Evolutionary conservation across 805 yeast species (phyloP), one percentile per base, ranked within the genome.

Genomic region (Saccharomycopsis fibuligera): DNA sequence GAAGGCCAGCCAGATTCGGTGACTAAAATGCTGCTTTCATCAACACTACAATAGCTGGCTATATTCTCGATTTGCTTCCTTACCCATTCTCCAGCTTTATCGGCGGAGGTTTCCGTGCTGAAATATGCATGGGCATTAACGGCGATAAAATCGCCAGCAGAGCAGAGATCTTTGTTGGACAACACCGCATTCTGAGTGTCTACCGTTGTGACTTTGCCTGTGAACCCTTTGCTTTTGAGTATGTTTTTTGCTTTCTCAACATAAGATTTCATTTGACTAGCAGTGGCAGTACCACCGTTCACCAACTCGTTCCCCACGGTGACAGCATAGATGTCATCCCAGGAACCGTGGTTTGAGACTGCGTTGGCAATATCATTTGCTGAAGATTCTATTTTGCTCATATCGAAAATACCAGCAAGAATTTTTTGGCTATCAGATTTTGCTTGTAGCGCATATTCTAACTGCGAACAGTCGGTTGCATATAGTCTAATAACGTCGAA

Each of bases 401-500:
- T 44, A 59, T 53, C 35, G 62, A 61, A 54, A 78, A 86, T 67
- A 44, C 95, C 95, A 31, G 81, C 75, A 63, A 83, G 82, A 36
- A 85, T 56, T 63, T 79, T 71, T 68, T 86, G 95, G 58, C 64
- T 56, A 14, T 74, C 59, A 23, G 69, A 63, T 62, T 82, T 68
- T 43, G 77, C 72, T 22, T 74, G 69, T 60, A 79, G 62, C 29
- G 82, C 81, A 62, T 76, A 76, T 49, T 72, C 74, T 51, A 85
- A 75, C 58, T 83, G 86, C 59, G 72, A 64, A 66, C 95, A 86
- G 71, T 86, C 95, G 45, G 81, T 79, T 33, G 85, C 82, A 69
- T 86, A 86, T 49, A 86, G 70, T 67, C 95, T 79, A 64, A 86
- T 81, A 55, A 82, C 58, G 44, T 71, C 69, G 69, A 68, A 85